Evolutionary conservation across 2,329 filamentous ascomycete species (phyloP).

Genomic region (Cordyceps militaris): DNA sequence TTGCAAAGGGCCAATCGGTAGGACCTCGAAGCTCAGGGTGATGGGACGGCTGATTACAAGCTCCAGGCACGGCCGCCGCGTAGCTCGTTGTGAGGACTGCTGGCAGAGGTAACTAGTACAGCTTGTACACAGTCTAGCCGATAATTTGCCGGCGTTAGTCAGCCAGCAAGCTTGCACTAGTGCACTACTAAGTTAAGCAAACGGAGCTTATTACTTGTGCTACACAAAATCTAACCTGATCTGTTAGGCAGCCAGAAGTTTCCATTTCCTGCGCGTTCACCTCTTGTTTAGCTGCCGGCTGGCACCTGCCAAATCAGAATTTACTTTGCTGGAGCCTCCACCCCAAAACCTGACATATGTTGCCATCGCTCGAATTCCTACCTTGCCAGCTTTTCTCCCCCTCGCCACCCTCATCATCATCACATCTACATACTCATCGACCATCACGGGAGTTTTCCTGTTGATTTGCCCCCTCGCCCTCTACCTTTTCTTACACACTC

Average conservation of each 20-base stretch:
- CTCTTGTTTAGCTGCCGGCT: not conserved
- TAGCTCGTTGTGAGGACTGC: slow-evolving; percentile 22
- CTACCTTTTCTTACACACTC: not conserved
- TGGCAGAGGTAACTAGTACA: slow-evolving; percentile 10
- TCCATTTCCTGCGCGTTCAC: slow-evolving; percentile 9
- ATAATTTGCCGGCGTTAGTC: slow-evolving; percentile 12
- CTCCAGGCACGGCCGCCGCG: slow-evolving; percentile 39
- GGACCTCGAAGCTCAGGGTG: slow-evolving; percentile 13
- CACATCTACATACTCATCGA: not conserved
- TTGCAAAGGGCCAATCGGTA: slow-evolving; percentile 2
- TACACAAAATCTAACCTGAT: not conserved
- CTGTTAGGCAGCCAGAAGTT: slow-evolving; percentile 1
- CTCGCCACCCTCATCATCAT: slow-evolving; percentile 10
- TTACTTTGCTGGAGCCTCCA: slow-evolving; percentile 6
- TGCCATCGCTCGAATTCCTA: slow-evolving; percentile 6
- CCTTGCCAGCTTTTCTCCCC: not conserved
- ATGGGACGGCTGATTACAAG: slow-evolving; percentile 22
- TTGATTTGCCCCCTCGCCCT: not conserved
- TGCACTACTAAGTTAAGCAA: no score
- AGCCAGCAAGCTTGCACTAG: no score
- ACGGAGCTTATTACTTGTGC: not conserved
- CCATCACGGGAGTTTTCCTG: not conserved
- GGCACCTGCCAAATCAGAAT: not conserved
- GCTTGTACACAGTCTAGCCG: slow-evolving; percentile 7
- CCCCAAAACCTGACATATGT: slow-evolving; percentile 4